Conservation (phyloP, 345 rosid species). For the Moricandia arvensis region DNA sequence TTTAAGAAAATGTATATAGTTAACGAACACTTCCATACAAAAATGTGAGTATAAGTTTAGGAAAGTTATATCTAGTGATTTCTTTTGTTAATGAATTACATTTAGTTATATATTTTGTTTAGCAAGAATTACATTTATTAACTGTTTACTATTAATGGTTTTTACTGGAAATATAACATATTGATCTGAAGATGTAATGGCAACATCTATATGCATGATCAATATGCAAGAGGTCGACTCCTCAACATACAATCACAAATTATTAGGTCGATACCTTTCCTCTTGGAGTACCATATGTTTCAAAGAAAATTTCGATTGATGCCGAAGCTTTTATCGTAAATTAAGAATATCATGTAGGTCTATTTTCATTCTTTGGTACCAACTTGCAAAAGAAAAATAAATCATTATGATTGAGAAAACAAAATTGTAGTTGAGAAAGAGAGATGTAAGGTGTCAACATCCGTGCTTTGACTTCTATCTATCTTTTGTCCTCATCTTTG, state of each 20-base stretch:
- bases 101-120: no score
- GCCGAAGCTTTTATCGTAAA: conserved; percentile 16
- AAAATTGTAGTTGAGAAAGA: conserved; percentile 38
- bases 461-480: conserved; percentile 37
- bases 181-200: conserved; percentile 1
- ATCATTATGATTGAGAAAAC: neutral
- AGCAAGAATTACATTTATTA: neutral
- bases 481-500: conserved; percentile 31
- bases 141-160: neutral
- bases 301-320: neutral
- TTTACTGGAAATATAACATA: neutral
- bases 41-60: neutral
- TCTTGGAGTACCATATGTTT: conserved; percentile 20
- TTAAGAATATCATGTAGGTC: conserved; percentile 17
- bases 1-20: neutral
- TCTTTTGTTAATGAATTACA: neutral
- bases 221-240: neutral
- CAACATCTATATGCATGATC: neutral
- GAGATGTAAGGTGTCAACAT: conserved; percentile 35
- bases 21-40: neutral
- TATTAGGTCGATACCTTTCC: conserved; percentile 15
- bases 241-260: conserved; percentile 2
- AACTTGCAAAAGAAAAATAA: conserved; percentile 13
- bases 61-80: neutral
- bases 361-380: conserved; percentile 8